These are phyloP conservation scores for Fusarium virguliforme DNA, from an alignment of 2,329 filamentous ascomycete species.

Conservation along the genomic window DNA sequence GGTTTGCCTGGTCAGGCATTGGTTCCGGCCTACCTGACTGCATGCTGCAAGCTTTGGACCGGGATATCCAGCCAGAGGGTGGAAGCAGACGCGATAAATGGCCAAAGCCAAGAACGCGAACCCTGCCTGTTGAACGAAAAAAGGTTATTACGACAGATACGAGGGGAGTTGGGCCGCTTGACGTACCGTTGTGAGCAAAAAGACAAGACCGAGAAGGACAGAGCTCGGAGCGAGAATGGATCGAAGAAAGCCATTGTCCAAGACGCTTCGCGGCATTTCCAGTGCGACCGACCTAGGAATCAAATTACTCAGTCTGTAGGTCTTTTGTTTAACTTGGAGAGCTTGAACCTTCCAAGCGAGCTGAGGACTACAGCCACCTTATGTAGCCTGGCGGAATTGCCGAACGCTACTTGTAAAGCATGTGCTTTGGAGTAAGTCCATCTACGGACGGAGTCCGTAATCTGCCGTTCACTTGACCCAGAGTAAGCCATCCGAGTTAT, in stretches of 20 bases:
- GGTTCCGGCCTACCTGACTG: constrained; percentile 28
- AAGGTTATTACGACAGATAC: background rate
- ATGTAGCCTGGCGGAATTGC: background rate
- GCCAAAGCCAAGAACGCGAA: background rate
- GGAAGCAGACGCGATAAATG: constrained; percentile 38
- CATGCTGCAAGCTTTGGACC: constrained; percentile 43
- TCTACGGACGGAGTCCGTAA: background rate
- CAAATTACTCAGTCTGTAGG: background rate
- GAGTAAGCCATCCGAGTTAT: background rate
- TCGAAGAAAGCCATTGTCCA: background rate
- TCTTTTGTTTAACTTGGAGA: background rate
- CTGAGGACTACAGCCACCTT: background rate
- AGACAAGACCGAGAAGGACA: background rate
- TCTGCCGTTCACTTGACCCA: background rate
- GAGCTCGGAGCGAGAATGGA: background rate
- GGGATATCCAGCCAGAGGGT: constrained; percentile 44
- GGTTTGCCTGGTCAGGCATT: background rate
- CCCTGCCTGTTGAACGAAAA: background rate
- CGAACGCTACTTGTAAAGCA: background rate
- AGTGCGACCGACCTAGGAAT: background rate
- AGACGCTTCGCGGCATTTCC: background rate
- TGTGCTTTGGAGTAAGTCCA: background rate
- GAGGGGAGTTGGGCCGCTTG: background rate
- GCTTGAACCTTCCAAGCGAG: background rate
- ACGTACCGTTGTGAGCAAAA: background rate